Evolutionary conservation across 1,284 basidiomycete species (phyloP).

Genomic region (Papiliotrema terrestris): DNA sequence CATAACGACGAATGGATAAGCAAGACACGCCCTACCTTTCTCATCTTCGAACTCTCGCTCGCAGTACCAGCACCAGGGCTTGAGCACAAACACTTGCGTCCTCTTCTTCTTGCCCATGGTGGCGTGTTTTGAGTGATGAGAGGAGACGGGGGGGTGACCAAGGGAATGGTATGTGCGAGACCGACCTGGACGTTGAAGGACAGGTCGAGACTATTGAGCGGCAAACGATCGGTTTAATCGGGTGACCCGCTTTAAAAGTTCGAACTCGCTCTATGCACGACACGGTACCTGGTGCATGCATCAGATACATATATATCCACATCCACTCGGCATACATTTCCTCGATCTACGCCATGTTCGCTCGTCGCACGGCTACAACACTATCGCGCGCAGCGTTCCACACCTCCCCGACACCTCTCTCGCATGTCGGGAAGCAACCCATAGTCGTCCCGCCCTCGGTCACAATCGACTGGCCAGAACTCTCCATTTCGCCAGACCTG

Average conservation of each 20-base stretch:
- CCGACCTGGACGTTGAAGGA: background rate
- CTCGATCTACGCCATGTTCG: background rate
- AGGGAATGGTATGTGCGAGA: background rate
- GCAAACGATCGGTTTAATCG: background rate
- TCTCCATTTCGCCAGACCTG: constrained; percentile 48
- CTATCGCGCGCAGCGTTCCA: constrained; percentile 18
- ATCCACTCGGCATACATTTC: too few relatives aligned
- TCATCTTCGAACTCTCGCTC: constrained; percentile 98
- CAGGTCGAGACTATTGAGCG: too few relatives aligned
- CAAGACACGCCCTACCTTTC: constrained; percentile 64
- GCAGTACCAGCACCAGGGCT: constrained; percentile 98
- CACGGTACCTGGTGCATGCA: too few relatives aligned
- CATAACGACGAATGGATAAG: background rate
- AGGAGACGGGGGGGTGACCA: background rate
- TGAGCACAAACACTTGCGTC: constrained; percentile 55
- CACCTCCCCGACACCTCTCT: constrained; percentile 22
- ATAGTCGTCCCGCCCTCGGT: constrained; percentile 68
- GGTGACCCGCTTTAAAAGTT: background rate
- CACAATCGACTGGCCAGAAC: constrained; percentile 29
- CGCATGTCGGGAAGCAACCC: constrained; percentile 76
- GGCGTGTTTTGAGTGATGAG: background rate
- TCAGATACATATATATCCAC: too few relatives aligned
- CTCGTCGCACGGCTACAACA: too few relatives aligned
- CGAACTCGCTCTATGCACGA: background rate
- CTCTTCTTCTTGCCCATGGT: constrained; percentile 50